Evolutionary conservation across 1,284 basidiomycete genomes (phyloP).

Genomic region (Flammula alnicola): DNA sequence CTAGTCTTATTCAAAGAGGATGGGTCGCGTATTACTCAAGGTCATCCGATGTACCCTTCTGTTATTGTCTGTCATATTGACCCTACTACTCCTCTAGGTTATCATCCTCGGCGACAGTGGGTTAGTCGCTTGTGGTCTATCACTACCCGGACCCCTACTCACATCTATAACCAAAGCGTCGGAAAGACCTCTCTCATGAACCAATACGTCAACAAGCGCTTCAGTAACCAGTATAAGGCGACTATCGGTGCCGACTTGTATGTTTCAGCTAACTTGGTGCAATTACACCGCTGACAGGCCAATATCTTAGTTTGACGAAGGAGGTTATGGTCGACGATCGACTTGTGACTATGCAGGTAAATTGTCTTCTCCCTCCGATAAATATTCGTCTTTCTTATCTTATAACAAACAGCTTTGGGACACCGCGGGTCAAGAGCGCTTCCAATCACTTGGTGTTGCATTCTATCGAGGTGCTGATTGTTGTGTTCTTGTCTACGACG

Average conservation of each 20-base stretch:
- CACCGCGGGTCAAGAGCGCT: conserved; percentile 98
- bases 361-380: conserved; percentile 26
- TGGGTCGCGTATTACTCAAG: conserved; percentile 95
- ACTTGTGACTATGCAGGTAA: conserved; percentile 97
- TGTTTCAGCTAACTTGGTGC: conserved; percentile 36
- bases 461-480: conserved; percentile 99
- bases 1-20: conserved; percentile 34
- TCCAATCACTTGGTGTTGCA: conserved; percentile 97
- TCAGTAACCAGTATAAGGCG: conserved; percentile 99
- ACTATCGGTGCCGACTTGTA: conserved; percentile 93
- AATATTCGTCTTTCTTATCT: conserved; percentile 9
- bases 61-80: conserved; percentile 1
- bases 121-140: conserved; percentile 62
- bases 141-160: conserved; percentile 16
- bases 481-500: conserved; percentile 99
- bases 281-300: conserved; percentile 18
- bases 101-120: conserved; percentile 98
- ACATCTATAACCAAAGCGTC: conserved; percentile 62
- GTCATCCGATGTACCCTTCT: conserved; percentile 46
- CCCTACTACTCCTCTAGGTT: conserved; percentile 59
- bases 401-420: conserved; percentile 83
- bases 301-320: conserved; percentile 82
- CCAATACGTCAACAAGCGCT: conserved; percentile 99
- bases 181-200: conserved; percentile 99
- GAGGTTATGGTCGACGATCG: conserved; percentile 99